Base-by-base conservation (phyloP, 768 basidiomycete species). In the Pholiota microspora region DNA sequence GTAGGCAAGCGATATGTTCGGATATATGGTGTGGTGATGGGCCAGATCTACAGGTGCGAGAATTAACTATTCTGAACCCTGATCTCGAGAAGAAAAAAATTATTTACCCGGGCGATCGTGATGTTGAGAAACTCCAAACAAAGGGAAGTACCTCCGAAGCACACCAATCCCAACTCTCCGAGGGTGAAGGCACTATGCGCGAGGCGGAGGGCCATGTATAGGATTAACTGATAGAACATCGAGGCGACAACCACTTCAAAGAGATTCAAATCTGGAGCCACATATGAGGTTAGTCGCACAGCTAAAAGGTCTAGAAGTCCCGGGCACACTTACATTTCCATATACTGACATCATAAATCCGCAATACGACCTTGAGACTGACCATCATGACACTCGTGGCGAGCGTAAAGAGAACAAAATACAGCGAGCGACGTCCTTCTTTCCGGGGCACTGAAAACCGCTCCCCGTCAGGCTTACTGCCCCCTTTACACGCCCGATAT, bases 101-200 rank as follows among this genome's bases (percentile, higher is more conserved):
- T 29, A 36, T 87, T 49, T 66, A 96, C 95, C 69, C 82, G 78
- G 29, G 92, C 86, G 45, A 84, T 84, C 1, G 94, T 96, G 47
- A 98, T 66, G 61, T 92, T 90, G 57, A 94, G 74, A 29, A 90
- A 79, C 68, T 98, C 96, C 76, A 94, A 86, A 61, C 85, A 87
- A 21, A 98, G 67, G 0, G 86, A 86, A 2, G 94, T 89, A 4
- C 90, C 94, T 36, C 94, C 93, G 60, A 92, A 92, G 40, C 87
- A 89, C 15, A 96, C 91, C 23, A 98, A 72, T 23, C 88, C 89
- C 15, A 98, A 79, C 68, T 99, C 97, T 28, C 97, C 97, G 1
- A 99, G 80, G 0, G 95, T 98, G 71, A 98, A 95, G 9, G 91
- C 92, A n/a, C 89, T 83, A 62, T 97, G 89, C 3, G 94, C 95